Base-by-base conservation (phyloP, 2,329 filamentous ascomycete species). In the Seiridium unicorne region DNA sequence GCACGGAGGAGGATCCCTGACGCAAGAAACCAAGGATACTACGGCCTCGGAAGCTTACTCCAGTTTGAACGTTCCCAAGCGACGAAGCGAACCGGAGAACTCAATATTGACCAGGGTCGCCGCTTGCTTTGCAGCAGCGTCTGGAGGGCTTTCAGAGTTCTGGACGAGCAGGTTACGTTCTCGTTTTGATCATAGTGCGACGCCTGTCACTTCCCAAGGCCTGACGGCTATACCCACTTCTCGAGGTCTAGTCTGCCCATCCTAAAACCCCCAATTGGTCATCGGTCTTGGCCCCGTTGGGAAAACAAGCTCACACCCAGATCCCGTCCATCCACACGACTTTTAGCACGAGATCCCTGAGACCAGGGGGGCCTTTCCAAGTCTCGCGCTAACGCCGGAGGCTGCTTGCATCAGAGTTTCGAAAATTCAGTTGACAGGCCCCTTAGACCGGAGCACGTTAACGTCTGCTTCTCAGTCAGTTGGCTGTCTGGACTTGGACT, bases 361-460 rank as follows among this genome's bases (percentile, higher is more conserved):
- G 13, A n/a, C 10, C 13, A 11, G 54, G 40, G 54, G 40, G 34
- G 35, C n/a, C 10, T 8, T n/a, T 44, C 10, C 18, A 26, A 32
- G 40, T 44, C 42, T 57, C n/a, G 40, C 54, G 44, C 54, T 57
- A 57, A 26, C 18, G 42, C 54, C 38, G n/a, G 54, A n/a, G 11
- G 26, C 26, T 31, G 35, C 51, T 46, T 36, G 54, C 54, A 57
- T 57, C 44, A 44, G 54, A 48, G 54, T 57, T 57, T 57, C 54
- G 31, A 57, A 55, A 51, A 47, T 57, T 57, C 54, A 47, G 54
- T 57, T 57, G 54, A 57, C 54, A 57, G 54, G 54, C 54, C 49
- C 49, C 49, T 34, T 8, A 42, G 38, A 8, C 38, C 13, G 38
- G 13, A 13, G 38, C 18, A 26, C 18, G 18, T 26, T 26, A 26